Evolutionary conservation across 2,329 filamentous ascomycete species (phyloP), one percentile per base, ranked within the genome.

Genomic region (Claviceps sp.): DNA sequence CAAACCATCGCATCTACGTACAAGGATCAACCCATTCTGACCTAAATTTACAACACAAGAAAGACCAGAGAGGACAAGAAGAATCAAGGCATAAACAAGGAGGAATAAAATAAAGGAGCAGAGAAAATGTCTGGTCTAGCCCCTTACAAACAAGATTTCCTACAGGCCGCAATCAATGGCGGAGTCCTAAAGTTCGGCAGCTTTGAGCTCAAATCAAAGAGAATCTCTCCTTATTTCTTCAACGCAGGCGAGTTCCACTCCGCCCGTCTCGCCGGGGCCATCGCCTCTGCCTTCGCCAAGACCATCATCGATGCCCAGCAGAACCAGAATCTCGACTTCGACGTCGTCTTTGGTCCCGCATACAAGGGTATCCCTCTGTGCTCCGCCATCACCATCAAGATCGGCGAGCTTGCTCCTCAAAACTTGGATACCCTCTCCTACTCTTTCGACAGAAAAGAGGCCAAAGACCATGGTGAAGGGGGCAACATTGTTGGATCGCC

Each of bases 291-390:
- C 54, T 97, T 91, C 69, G 91, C 91, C 44, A 69, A 77, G 58
- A 76, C 80, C 52, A 80, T 85, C 60, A 70, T 74, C 57, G 67
- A 75, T 48, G 71, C 73, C 20, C 68, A 70, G 59, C 60, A 67
- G 45, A 62, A 70, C 37, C 60, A 63, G 37, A 66, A 69, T 37
- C 70, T 79, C 46, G 70, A 77, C 36, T 84, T 94, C 67, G 91
- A 97, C 66, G 78, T 97, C 60, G 76, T 97, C 63, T 97, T 97
- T 68, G 90, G 80, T 16, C 91, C 93, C 2, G 91, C 93, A 9
- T 98, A 97, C 77, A 98, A 97, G 73, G 93, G 93, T 45, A 95
- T 97, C 58, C 89, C 90, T 1, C 79, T 97, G n/a, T 86, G 87
- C 45, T 83, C 85, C 16, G 78, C 87, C 2, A 84, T 89, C 16